Conservation (phyloP, 257 asterid genomes). For the Phtheirospermum japonicum region DNA sequence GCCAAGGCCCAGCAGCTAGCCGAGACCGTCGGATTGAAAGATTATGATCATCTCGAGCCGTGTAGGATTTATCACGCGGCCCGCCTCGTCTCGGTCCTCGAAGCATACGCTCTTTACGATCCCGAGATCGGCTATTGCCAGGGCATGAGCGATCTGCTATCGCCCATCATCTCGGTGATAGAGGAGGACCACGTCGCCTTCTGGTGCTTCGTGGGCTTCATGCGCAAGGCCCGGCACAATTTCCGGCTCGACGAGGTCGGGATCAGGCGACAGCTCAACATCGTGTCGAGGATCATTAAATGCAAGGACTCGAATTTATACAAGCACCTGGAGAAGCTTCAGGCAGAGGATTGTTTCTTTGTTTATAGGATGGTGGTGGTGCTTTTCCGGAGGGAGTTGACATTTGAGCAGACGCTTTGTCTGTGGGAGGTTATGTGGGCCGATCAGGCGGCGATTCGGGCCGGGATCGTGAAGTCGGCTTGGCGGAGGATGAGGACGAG, state of each 20-base stretch:
- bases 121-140: conserved; percentile 91
- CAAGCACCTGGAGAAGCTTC: conserved; percentile 81
- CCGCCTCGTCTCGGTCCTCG: conserved; percentile 81
- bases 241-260: conserved; percentile 94
- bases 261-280: conserved; percentile 65
- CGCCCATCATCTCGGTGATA: conserved; percentile 82
- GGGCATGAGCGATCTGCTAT: conserved; percentile 92
- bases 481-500: conserved; percentile 64
- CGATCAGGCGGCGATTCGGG: conserved; percentile 88
- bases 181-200: conserved; percentile 76
- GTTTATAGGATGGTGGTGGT: conserved; percentile 96
- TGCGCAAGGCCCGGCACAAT: conserved; percentile 86
- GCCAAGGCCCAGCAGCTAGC: conserved; percentile 59
- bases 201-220: conserved; percentile 91
- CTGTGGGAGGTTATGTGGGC: conserved; percentile 99
- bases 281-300: conserved; percentile 71
- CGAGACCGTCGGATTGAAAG: conserved; percentile 73
- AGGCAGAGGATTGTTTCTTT: conserved; percentile 90
- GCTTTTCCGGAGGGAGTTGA: conserved; percentile 74
- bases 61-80: conserved; percentile 75
- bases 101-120: conserved; percentile 81
- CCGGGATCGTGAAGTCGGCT: conserved; percentile 62
- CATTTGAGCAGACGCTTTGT: conserved; percentile 78
- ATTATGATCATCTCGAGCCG: conserved; percentile 71
- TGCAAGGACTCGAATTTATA: conserved; percentile 75